phyloP scores from a whole-genome alignment of 148 eudicot species.

The Spergularia marina region DNA sequence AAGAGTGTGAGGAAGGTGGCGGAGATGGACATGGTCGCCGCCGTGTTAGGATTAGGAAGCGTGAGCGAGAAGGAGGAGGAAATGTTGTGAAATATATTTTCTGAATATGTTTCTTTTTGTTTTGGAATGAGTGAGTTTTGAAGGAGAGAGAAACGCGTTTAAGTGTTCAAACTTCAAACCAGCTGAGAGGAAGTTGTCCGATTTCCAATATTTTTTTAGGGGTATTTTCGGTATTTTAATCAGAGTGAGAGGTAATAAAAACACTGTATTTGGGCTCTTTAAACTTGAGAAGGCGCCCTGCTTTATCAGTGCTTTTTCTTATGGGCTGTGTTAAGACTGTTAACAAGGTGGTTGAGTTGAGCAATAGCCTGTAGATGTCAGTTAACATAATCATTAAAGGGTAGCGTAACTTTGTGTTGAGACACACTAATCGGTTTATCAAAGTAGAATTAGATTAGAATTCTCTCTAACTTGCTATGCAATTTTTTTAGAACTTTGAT shows the following conservation, averaged over 20 bases:
- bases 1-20: not conserved
- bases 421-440: no score
- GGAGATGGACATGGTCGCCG: not conserved
- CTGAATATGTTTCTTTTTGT: not conserved
- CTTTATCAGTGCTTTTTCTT: not conserved
- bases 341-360: no score
- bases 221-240: not conserved
- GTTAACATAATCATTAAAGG: no score
- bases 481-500: no score
- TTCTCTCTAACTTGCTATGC: no score
- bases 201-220: not conserved
- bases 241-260: not conserved
- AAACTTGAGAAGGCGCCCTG: no score
- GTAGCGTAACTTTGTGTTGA: no score
- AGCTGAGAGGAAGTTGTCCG: conserved; percentile 8
- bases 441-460: no score
- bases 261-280: no score
- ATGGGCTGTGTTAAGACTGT: no score
- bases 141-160: conserved; percentile 21
- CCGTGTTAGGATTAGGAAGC: not conserved
- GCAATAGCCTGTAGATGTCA: no score
- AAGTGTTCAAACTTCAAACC: not conserved
- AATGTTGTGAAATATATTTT: not conserved
- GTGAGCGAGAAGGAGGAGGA: no score
- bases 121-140: not conserved